Conservation (phyloP, 1,284 basidiomycete genomes). For the Ustilago loliicola region DNA sequence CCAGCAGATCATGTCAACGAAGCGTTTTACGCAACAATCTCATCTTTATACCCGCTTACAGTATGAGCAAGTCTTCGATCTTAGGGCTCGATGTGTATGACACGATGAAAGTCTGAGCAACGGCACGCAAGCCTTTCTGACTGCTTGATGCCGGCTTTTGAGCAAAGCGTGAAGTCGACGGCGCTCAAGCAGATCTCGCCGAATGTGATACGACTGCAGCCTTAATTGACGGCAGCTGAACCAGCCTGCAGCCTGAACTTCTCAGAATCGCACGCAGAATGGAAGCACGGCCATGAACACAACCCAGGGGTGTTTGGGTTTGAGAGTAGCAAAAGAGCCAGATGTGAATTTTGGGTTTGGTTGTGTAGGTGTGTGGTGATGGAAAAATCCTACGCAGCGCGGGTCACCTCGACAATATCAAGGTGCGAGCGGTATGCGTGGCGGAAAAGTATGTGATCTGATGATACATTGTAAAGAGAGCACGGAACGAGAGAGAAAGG, state of each 20-base stretch:
- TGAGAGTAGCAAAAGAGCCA: constrained; percentile 15
- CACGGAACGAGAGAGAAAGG: not conserved
- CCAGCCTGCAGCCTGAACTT: too few species aligned
- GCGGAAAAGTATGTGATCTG: constrained; percentile 23
- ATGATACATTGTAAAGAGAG: constrained; percentile 32
- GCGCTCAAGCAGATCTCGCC: too few species aligned
- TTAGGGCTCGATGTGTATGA: too few species aligned
- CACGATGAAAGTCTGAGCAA: too few species aligned
- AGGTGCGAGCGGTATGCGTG: not conserved
- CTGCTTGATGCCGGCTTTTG: too few species aligned
- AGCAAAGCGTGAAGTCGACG: too few species aligned
- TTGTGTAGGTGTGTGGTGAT: not conserved
- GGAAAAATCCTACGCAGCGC: not conserved
- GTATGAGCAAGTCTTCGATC: too few species aligned
- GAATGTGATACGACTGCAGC: too few species aligned
- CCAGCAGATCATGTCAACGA: not conserved
- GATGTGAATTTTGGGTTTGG: constrained; percentile 7
- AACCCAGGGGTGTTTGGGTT: not conserved
- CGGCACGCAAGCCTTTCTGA: too few species aligned
- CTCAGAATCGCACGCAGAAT: too few species aligned
- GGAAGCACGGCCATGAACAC: not conserved
- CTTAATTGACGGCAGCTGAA: too few species aligned
- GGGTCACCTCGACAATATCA: not conserved
- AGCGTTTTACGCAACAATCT: not conserved
- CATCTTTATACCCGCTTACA: not conserved